Evolutionary conservation across 805 yeast species (phyloP), one percentile per base, ranked within the genome.

Genomic region (Limtongia smithiae): DNA sequence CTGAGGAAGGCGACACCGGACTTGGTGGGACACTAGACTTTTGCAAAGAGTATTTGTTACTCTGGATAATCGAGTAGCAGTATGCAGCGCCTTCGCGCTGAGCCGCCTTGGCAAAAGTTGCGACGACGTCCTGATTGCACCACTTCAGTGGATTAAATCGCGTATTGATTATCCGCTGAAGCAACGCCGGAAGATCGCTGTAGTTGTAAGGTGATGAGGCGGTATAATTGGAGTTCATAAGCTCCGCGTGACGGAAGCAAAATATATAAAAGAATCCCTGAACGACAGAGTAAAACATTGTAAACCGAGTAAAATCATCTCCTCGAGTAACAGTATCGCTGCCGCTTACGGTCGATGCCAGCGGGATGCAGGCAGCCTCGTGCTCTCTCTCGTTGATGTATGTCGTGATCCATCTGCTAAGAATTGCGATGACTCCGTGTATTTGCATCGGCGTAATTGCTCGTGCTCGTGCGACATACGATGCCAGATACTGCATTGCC

Each of bases 131-230:
- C 62, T 86, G 95, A 63, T 90, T 91, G 68, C 96, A 88, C 71
- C 81, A 91, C 65, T 88, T 87, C 60, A 91, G 75, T 3, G 97
- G 97, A 65, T 91, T 93, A 73, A 93, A 91, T 63, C 85, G 85
- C 9, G 96, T 83, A 32, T 89, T 77, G 30, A 91, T 80, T 62
- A 85, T 78, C 57, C 94, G 76, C 66, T 85, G 96, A 71, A 90
- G 88, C 56, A 93, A 83, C 68, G 82, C 84, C 61, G 90, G 96
- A 38, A 93, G 65, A 25, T 25, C 28, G 9, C 28, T 25, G 28
- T 25, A 25, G 41, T 78, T 81, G 58, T 87, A 79, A 11, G 18
- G 14, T 36, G 38, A 36, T 11, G 27, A 11, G 5, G 38, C 38
- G 15, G 30, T 39, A 6, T 38, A 44, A 8, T 42, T 49, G 14